Percentiles rank a stretch among this genome's conserved stretches.
Conservation (phyloP, 2,329 filamentous ascomycete species). For the Tolypocladium tropicale region DNA sequence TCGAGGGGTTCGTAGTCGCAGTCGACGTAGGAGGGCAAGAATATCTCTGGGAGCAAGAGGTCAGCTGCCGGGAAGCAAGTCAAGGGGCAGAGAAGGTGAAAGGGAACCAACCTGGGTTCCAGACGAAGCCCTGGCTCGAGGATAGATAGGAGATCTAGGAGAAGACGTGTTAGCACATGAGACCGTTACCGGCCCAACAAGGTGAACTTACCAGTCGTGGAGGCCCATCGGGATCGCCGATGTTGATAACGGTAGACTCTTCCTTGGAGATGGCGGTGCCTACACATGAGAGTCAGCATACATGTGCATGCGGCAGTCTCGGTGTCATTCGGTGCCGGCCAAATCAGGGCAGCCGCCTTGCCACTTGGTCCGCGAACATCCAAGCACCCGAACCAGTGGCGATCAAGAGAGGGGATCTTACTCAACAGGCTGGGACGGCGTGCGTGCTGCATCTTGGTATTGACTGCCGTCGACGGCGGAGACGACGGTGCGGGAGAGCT, state of each 20-base stretch:
- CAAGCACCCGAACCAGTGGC: not conserved
- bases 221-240: slow-evolving; percentile 63
- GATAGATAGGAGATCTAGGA: slow-evolving; percentile 67
- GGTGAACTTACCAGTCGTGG: slow-evolving; percentile 53
- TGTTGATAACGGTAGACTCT: slow-evolving; percentile 72
- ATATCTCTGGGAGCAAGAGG: slow-evolving; percentile 50
- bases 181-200: not conserved
- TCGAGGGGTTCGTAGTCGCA: slow-evolving; percentile 67
- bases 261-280: slow-evolving; percentile 62
- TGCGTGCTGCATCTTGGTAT: slow-evolving; percentile 38
- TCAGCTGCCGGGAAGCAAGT: slow-evolving; percentile 3
- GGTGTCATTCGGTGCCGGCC: not conserved
- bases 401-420: slow-evolving; percentile 18
- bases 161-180: not conserved
- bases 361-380: not conserved
- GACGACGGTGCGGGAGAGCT: slow-evolving; percentile 41
- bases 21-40: slow-evolving; percentile 68
- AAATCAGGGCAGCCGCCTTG: not conserved
- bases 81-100: not conserved
- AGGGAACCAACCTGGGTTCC: slow-evolving; percentile 57
- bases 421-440: slow-evolving; percentile 54
- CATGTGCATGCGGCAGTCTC: not conserved
- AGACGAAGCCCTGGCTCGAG: slow-evolving; percentile 70
- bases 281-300: slow-evolving; percentile 26
- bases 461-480: slow-evolving; percentile 45